phyloP scores from a whole-genome alignment of 2,329 filamentous ascomycete genomes.

The Basipetospora sp. region DNA sequence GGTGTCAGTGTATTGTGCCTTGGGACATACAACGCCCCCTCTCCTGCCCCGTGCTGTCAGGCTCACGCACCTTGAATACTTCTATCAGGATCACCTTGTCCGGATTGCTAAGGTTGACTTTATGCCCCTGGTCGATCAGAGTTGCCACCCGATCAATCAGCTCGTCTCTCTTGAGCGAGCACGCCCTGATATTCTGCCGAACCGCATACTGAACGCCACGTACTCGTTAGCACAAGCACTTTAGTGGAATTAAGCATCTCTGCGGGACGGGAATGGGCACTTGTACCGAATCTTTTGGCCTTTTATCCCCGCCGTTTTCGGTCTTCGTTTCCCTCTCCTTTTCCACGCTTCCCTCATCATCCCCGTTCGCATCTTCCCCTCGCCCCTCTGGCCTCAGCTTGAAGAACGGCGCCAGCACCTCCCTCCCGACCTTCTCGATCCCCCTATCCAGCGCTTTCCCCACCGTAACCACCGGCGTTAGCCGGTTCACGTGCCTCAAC shows the following conservation, averaged over 20 bases:
- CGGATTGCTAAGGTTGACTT: constrained; percentile 62
- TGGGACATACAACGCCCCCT: too few relatives aligned
- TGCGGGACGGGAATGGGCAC: too few relatives aligned
- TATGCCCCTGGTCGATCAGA: constrained; percentile 51
- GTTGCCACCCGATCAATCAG: constrained; percentile 59
- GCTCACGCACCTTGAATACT: constrained; percentile 34
- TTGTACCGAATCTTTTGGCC: too few relatives aligned
- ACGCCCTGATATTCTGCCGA: constrained; percentile 50
- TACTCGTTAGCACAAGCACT: constrained; percentile 1
- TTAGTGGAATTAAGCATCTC: too few relatives aligned
- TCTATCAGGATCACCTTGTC: constrained; percentile 70
- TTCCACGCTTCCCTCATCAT: not conserved
- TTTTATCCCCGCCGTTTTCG: too few relatives aligned
- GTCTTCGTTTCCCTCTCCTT: not conserved
- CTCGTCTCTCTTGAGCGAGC: constrained; percentile 30
- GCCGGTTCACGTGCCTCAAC: constrained; percentile 42
- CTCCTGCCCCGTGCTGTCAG: not conserved
- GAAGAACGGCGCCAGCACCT: constrained; percentile 52
- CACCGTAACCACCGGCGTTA: constrained; percentile 37
- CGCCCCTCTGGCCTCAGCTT: constrained; percentile 20
- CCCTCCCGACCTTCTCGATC: constrained; percentile 47
- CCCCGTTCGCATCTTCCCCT: not conserved
- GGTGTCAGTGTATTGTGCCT: too few relatives aligned
- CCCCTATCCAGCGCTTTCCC: constrained; percentile 56
- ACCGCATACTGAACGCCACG: constrained; percentile 59